A percentile compares a stretch with the other conserved stretches of the same genome.
Evolutionary conservation across 257 asterid genomes (phyloP).

Genomic region (Lycium ferocissimum): DNA sequence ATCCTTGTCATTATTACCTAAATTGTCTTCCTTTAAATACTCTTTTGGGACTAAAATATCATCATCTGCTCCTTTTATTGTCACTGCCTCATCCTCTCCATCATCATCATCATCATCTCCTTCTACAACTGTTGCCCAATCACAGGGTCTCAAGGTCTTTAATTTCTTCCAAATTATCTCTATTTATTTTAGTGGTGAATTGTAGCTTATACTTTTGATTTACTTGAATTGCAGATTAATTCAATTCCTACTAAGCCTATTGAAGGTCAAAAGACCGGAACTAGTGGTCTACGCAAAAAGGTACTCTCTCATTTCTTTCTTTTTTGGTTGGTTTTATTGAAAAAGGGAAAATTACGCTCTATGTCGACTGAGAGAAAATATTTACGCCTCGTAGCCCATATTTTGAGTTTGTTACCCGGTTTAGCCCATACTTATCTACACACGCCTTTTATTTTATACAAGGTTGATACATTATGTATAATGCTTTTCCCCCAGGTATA

Average conservation of each 20-base stretch:
- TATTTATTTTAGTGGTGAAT: background rate
- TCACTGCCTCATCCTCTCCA: slow-evolving; percentile 43
- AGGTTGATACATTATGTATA: no score
- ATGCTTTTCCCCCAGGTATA: no score
- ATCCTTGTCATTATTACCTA: slow-evolving; percentile 33
- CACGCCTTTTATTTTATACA: no score
- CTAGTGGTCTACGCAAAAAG: slow-evolving; percentile 97
- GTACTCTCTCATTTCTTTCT: slow-evolving; percentile 33
- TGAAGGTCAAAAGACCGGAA: slow-evolving; percentile 96
- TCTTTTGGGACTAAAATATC: slow-evolving; percentile 40
- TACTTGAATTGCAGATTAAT: slow-evolving; percentile 53
- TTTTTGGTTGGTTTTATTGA: background rate
- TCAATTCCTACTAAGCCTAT: slow-evolving; percentile 77
- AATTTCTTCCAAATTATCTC: background rate
- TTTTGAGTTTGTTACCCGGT: no score
- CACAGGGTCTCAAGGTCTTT: slow-evolving; percentile 67
- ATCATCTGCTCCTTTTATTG: slow-evolving; percentile 24
- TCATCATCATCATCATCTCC: slow-evolving; percentile 50
- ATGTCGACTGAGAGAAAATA: no score
- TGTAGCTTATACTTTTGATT: background rate
- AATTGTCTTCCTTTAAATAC: slow-evolving; percentile 38
- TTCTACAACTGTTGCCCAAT: slow-evolving; percentile 59
- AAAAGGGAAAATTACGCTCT: background rate
- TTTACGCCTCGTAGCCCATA: no score
- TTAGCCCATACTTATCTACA: no score